These are phyloP conservation scores for Punica granatum DNA, from an alignment of 345 rosid species.

Conservation along the genomic window DNA sequence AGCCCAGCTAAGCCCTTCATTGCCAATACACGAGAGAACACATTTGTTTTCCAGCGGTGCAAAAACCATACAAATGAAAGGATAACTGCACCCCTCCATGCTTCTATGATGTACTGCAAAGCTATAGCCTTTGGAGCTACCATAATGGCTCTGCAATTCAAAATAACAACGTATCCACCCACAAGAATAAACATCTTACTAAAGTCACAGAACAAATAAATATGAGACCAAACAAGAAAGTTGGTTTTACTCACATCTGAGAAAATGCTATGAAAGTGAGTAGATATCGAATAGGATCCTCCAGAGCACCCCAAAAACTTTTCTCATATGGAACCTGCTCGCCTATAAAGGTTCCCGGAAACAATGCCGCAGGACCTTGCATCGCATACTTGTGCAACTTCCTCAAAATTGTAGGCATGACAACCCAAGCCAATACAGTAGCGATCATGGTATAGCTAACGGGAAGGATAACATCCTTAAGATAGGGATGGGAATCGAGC, in stretches of 20 bases:
- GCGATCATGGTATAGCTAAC: constrained; percentile 43
- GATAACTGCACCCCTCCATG: constrained; percentile 67
- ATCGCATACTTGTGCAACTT: constrained; percentile 54
- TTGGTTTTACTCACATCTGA: constrained; percentile 46
- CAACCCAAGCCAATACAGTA: constrained; percentile 73
- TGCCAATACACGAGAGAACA: constrained; percentile 45
- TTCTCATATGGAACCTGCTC: constrained; percentile 63
- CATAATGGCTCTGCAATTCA: constrained; percentile 52
- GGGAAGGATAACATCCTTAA: constrained; percentile 56
- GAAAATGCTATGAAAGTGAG: constrained; percentile 74
- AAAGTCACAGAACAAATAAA: neutral
- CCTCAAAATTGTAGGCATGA: constrained; percentile 77
- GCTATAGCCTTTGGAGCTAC: constrained; percentile 87
- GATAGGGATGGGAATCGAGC: constrained; percentile 58
- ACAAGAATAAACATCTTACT: neutral
- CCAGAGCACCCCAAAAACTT: constrained; percentile 86
- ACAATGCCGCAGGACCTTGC: constrained; percentile 46
- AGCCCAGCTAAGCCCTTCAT: constrained; percentile 31
- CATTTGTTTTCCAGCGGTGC: constrained; percentile 77
- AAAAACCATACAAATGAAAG: constrained; percentile 85
- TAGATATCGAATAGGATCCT: constrained; percentile 79
- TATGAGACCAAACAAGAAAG: neutral
- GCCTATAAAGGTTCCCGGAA: constrained; percentile 24
- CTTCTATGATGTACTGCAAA: constrained; percentile 55
- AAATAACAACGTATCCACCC: constrained; percentile 1